These are phyloP conservation scores for Senna tora DNA, from an alignment of 306 rosid species.

Conservation along the genomic window DNA sequence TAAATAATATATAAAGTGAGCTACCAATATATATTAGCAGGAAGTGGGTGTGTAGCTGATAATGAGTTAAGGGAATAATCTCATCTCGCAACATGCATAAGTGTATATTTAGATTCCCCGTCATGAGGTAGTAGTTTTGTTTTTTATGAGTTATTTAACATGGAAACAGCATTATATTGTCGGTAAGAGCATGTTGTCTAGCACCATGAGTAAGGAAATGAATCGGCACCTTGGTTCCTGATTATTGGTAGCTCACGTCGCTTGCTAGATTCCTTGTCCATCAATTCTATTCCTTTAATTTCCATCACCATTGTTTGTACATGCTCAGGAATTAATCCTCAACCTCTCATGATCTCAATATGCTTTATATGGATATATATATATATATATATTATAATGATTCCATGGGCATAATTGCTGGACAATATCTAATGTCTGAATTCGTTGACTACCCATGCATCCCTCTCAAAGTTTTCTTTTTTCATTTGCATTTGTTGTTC, in stretches of 20 bases:
- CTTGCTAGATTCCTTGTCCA: slow-evolving; percentile 31
- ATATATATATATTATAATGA: neutral
- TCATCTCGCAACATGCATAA: slow-evolving; percentile 21
- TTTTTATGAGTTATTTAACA: slow-evolving; percentile 20
- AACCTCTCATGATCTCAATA: slow-evolving; percentile 3
- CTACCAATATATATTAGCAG: neutral
- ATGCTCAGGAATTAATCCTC: slow-evolving; percentile 1
- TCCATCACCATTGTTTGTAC: slow-evolving; percentile 15
- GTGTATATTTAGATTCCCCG: slow-evolving; percentile 9
- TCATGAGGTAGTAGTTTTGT: slow-evolving; percentile 17
- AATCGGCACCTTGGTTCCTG: slow-evolving; percentile 15
- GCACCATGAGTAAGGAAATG: too few species aligned
- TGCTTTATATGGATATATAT: neutral
- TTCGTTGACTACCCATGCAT: neutral
- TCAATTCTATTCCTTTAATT: slow-evolving; percentile 27
- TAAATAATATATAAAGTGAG: too few species aligned
- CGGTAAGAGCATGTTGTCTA: slow-evolving; percentile 34
- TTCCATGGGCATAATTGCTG: slow-evolving; percentile 15
- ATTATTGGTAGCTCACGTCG: slow-evolving; percentile 17
- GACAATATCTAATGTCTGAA: neutral
- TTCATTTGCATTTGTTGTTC: too few species aligned
- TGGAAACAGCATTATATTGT: slow-evolving; percentile 36
- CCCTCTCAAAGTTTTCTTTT: neutral
- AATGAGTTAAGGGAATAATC: slow-evolving; percentile 5
- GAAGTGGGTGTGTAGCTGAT: neutral